Evolutionary conservation across 2,329 filamentous ascomycete species (phyloP).

Genomic region (Neocucurbitaria cava): DNA sequence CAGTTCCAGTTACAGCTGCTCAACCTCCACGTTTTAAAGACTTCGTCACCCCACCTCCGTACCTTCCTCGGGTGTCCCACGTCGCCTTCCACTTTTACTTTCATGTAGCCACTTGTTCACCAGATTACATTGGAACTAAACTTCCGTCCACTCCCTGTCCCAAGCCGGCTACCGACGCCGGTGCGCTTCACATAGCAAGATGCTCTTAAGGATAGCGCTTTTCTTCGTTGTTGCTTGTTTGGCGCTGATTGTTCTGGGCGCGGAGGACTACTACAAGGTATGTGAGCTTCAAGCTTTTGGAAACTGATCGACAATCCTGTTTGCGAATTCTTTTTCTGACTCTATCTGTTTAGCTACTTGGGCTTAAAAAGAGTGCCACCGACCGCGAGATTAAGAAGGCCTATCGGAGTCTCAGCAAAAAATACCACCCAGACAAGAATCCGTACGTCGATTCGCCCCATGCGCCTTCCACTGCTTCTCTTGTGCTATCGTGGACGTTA

Average conservation of each 20-base stretch:
- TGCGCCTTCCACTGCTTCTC: neutral
- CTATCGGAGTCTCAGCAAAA: conserved; percentile 91
- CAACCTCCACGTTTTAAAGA: conserved; percentile 15
- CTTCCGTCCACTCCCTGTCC: conserved; percentile 28
- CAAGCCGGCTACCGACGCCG: conserved; percentile 13
- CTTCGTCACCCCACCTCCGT: conserved; percentile 1
- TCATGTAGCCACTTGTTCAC: conserved; percentile 22
- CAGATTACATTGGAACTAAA: conserved; percentile 14
- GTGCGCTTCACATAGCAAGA: conserved; percentile 36
- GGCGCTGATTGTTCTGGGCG: conserved; percentile 53
- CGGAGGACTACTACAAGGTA: conserved; percentile 82
- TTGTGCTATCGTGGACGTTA: neutral
- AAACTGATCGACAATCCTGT: too few species aligned
- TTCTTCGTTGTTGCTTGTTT: conserved; percentile 53
- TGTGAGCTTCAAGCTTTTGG: conserved; percentile 14
- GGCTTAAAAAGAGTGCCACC: conserved; percentile 77
- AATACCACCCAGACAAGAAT: conserved; percentile 98
- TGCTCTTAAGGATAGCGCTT: conserved; percentile 54
- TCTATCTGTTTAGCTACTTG: conserved; percentile 86
- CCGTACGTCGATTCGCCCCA: conserved; percentile 67
- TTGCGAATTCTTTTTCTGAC: too few species aligned
- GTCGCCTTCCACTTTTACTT: conserved; percentile 2
- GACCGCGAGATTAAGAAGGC: conserved; percentile 93
- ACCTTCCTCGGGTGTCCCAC: conserved; percentile 6
- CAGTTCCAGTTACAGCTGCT: conserved; percentile 9